Evolutionary conservation across 257 asterid species (phyloP).

Genomic region (Solanum acaule): DNA sequence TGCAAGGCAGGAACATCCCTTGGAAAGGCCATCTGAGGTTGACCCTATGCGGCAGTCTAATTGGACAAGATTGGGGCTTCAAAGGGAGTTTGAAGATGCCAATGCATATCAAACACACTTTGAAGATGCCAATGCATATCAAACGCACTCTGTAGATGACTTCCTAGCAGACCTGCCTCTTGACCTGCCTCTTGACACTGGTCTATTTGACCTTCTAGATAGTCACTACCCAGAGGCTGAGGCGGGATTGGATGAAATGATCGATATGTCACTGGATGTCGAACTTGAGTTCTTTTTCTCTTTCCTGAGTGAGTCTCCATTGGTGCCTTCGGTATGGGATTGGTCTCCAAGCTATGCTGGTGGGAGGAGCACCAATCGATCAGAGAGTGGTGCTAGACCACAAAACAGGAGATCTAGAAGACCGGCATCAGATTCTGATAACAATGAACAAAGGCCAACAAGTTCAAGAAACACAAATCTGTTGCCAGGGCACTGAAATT

Average conservation of each 20-base stretch:
- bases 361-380: not conserved
- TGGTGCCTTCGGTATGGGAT: not conserved
- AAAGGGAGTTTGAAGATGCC: slow-evolving; percentile 45
- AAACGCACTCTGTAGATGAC: slow-evolving; percentile 17
- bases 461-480: not conserved
- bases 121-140: slow-evolving; percentile 41
- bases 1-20: slow-evolving; percentile 62
- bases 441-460: not conserved
- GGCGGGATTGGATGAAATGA: slow-evolving; percentile 11
- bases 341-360: not conserved
- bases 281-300: slow-evolving; percentile 25
- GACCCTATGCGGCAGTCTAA: slow-evolving; percentile 33
- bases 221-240: slow-evolving; percentile 18
- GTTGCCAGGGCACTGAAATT: not conserved
- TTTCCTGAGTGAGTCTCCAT: slow-evolving; percentile 5
- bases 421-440: not conserved
- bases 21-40: slow-evolving; percentile 42
- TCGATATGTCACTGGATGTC: not conserved
- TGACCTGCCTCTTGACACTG: slow-evolving; percentile 5
- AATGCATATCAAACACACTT: slow-evolving; percentile 29
- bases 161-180: slow-evolving; percentile 1
- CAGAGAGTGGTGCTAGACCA: not conserved
- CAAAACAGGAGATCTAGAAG: not conserved
- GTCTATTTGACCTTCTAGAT: slow-evolving; percentile 23
- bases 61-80: slow-evolving; percentile 49